Percentiles rank a stretch among this genome's conserved stretches.
Evolutionary conservation across 1,139 yeast species (phyloP).

Genomic region (Taphrina communis): DNA sequence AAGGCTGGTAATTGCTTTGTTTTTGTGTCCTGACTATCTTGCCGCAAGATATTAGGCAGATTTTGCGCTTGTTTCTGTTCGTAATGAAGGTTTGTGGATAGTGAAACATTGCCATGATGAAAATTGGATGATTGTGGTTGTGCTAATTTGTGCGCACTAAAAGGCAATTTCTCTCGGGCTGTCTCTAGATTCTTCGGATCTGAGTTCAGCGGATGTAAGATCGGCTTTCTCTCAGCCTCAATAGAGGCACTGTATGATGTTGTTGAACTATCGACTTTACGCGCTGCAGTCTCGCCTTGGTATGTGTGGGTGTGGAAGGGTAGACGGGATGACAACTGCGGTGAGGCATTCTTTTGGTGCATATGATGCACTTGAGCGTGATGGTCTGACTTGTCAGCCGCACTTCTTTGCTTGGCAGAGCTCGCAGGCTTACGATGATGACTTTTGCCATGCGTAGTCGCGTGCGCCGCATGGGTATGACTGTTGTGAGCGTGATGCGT

Average conservation of each 20-base stretch:
- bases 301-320: conserved; percentile 19
- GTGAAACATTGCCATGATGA: neutral
- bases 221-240: conserved; percentile 5
- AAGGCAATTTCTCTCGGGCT: conserved; percentile 11
- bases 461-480: conserved; percentile 12
- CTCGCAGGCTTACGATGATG: conserved; percentile 27
- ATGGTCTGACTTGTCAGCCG: conserved; percentile 16
- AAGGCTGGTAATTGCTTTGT: conserved; percentile 1
- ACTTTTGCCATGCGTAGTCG: conserved; percentile 8
- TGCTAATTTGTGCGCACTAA: neutral
- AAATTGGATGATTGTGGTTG: conserved; percentile 7
- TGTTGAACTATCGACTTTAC: neutral
- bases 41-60: conserved; percentile 26
- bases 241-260: neutral
- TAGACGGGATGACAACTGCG: conserved; percentile 2
- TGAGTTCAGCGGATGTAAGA: neutral
- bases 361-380: conserved; percentile 20
- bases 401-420: neutral
- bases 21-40: conserved; percentile 16
- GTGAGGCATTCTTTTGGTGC: conserved; percentile 4
- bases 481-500: conserved; percentile 2
- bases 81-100: neutral
- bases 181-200: neutral
- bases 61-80: conserved; percentile 31
- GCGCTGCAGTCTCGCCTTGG: conserved; percentile 3